A percentile compares a stretch with the other conserved stretches of the same genome.
Evolutionary conservation across 345 rosid species (phyloP).

Genomic region (Salix caprea): DNA sequence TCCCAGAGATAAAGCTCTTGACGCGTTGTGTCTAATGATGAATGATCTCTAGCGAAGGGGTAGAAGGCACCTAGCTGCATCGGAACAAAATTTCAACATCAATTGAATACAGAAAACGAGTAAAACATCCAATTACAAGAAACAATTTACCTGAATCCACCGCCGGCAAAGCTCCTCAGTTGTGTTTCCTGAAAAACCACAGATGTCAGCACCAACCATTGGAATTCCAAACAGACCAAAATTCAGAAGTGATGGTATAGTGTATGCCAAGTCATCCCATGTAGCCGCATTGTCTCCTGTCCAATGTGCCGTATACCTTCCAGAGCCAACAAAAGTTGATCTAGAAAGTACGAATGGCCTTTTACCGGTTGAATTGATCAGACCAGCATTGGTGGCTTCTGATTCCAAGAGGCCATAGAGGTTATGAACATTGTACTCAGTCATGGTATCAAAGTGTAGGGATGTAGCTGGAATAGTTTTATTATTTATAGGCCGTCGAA

Average conservation of each 20-base stretch:
- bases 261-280: slow-evolving; percentile 62
- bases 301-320: slow-evolving; percentile 78
- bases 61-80: slow-evolving; percentile 75
- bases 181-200: slow-evolving; percentile 54
- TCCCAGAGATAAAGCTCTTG: slow-evolving; percentile 82
- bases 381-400: slow-evolving; percentile 53
- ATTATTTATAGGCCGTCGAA: slow-evolving; percentile 26
- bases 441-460: slow-evolving; percentile 46
- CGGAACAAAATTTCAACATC: not conserved
- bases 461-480: slow-evolving; percentile 53
- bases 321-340: slow-evolving; percentile 72
- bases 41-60: slow-evolving; percentile 79
- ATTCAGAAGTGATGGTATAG: slow-evolving; percentile 57
- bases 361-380: slow-evolving; percentile 39
- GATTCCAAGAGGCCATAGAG: slow-evolving; percentile 61
- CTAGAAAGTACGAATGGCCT: slow-evolving; percentile 69
- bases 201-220: slow-evolving; percentile 82
- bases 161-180: slow-evolving; percentile 66
- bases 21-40: slow-evolving; percentile 18
- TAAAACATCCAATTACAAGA: not conserved
- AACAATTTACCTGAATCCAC: slow-evolving; percentile 60
- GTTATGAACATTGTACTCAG: slow-evolving; percentile 68
- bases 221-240: slow-evolving; percentile 75
- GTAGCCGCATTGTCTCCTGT: slow-evolving; percentile 69
- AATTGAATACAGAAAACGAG: not conserved